Evolutionary conservation across 2,329 filamentous ascomycete genomes (phyloP).

Genomic region (Nectriaceae sp.): DNA sequence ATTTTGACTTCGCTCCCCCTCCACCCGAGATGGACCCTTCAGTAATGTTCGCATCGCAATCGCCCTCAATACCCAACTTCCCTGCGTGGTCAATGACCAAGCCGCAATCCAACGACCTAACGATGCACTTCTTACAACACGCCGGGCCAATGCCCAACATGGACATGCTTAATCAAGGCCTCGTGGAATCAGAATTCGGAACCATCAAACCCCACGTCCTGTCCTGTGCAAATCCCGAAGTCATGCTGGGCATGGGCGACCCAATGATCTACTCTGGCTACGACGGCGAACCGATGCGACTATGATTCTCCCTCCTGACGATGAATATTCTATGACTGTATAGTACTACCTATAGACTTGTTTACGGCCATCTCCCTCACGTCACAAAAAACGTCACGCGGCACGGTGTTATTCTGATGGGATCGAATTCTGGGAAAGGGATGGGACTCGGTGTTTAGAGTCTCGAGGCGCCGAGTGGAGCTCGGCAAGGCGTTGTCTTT

Average conservation of each 20-base stretch:
- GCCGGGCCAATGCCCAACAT: conserved; percentile 45
- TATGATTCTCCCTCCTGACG: no score
- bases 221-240: conserved; percentile 52
- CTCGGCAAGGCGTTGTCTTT: conserved; percentile 13
- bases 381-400: no score
- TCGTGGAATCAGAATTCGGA: conserved; percentile 54
- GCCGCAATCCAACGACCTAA: conserved; percentile 27
- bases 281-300: conserved; percentile 47
- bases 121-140: conserved; percentile 46
- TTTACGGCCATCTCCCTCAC: background rate
- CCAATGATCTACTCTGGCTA: conserved; percentile 60
- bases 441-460: conserved; percentile 7
- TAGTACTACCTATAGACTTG: background rate
- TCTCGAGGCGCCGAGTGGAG: conserved; percentile 10
- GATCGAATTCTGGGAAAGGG: background rate
- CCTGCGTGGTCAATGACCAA: conserved; percentile 34
- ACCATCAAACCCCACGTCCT: conserved; percentile 58
- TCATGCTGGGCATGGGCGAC: conserved; percentile 59
- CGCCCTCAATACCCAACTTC: conserved; percentile 37
- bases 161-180: conserved; percentile 50
- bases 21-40: conserved; percentile 35
- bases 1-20: conserved; percentile 38
- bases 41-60: conserved; percentile 37
- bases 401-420: background rate
- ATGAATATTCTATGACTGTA: no score